phyloP scores from a whole-genome alignment of 257 asterid genomes.

The Solanum clarkiae region DNA sequence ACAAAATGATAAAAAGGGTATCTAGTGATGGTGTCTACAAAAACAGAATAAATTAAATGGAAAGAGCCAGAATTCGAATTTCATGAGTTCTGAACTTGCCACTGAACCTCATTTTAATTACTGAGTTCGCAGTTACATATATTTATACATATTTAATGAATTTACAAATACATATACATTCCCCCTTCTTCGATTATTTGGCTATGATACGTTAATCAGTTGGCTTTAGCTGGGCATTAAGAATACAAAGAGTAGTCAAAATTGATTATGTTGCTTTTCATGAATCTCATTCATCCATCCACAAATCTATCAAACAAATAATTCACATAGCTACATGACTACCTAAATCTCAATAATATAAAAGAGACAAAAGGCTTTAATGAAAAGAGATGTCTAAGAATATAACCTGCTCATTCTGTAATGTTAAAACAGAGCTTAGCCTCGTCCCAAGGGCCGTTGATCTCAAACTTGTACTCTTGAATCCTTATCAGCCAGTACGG shows the following conservation, averaged over 20 bases:
- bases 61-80: neutral
- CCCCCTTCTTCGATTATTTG: neutral
- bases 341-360: neutral
- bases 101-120: neutral
- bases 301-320: neutral
- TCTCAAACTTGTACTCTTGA: conserved; percentile 88
- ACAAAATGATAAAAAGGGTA: neutral
- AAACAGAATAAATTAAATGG: neutral
- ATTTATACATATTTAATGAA: neutral
- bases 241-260: neutral
- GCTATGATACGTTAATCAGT: neutral
- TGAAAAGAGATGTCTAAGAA: neutral
- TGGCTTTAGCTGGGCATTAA: neutral
- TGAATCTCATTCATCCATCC: neutral
- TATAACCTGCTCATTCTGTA: conserved; percentile 29
- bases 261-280: neutral
- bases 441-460: conserved; percentile 97
- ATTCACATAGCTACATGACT: neutral
- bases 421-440: conserved; percentile 81
- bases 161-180: neutral
- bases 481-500: conserved; percentile 90
- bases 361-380: neutral
- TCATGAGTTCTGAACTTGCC: neutral
- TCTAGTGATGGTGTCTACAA: neutral
- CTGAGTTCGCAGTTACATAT: neutral